Evolutionary conservation across 2,329 filamentous ascomycete genomes (phyloP).

Genomic region (Fusarium sp.): DNA sequence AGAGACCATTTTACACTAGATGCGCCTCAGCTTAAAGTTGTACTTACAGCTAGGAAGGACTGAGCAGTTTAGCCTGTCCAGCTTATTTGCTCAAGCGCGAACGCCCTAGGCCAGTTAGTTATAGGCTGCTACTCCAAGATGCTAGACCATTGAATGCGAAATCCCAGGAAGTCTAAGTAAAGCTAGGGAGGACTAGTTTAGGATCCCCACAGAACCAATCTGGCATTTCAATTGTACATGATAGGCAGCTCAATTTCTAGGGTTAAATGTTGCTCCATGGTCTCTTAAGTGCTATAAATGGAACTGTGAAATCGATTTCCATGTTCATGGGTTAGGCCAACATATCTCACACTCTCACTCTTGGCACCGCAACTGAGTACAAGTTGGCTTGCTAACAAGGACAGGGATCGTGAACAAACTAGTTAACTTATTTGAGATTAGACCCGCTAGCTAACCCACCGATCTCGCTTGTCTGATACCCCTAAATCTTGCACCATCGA

Average conservation of each 20-base stretch:
- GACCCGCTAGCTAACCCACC: background rate
- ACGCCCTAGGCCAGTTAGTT: too few relatives aligned
- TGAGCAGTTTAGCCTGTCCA: rapidly evolving
- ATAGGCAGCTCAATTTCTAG: background rate
- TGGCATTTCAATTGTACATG: background rate
- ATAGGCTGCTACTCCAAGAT: too few relatives aligned
- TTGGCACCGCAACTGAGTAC: background rate
- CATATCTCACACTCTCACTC: rapidly evolving
- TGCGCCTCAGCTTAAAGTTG: rapidly evolving
- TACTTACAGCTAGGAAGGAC: background rate
- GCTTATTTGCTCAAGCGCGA: too few relatives aligned
- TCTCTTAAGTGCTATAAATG: too few relatives aligned
- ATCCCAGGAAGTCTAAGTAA: too few relatives aligned
- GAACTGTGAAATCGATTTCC: rapidly evolving
- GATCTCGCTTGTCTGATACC: background rate
- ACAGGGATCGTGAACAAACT: background rate
- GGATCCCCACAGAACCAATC: background rate
- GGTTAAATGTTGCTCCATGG: too few relatives aligned
- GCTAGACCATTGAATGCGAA: too few relatives aligned
- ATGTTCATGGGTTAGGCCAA: too few relatives aligned
- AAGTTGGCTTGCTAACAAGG: background rate
- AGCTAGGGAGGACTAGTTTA: too few relatives aligned
- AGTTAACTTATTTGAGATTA: background rate
- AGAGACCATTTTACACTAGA: background rate
- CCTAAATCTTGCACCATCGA: background rate